Evolutionary conservation across 169 alveolate species (phyloP).

Genomic region (Plasmodium gaboni): DNA sequence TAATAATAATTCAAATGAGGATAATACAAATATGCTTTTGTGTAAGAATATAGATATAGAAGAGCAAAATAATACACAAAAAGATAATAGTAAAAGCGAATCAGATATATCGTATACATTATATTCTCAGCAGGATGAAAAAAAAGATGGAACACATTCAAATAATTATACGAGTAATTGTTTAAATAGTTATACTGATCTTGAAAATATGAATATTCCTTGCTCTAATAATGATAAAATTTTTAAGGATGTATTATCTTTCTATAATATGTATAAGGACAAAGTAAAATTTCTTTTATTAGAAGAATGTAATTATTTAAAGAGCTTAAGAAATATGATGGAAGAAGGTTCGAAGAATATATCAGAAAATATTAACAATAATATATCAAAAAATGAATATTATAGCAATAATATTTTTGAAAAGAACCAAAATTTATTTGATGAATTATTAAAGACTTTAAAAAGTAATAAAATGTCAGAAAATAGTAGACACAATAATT

Average conservation of each 20-base stretch:
- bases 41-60: too few relatives aligned
- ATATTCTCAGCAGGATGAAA: too few relatives aligned
- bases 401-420: neutral
- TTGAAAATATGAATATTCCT: too few relatives aligned
- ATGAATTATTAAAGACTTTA: constrained; percentile 18
- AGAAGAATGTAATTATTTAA: constrained; percentile 58
- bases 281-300: constrained; percentile 32
- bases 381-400: neutral
- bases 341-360: neutral
- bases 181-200: too few relatives aligned
- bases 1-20: too few relatives aligned
- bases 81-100: too few relatives aligned
- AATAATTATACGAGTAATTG: too few relatives aligned
- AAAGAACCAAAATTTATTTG: constrained; percentile 5
- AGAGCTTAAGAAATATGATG: constrained; percentile 9
- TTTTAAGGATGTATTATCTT: constrained; percentile 17
- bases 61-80: too few relatives aligned
- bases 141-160: too few relatives aligned
- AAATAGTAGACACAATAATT: constrained; percentile 11
- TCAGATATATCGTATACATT: too few relatives aligned
- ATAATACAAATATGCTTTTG: too few relatives aligned
- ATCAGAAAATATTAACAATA: neutral
- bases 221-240: neutral
- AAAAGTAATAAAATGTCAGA: neutral
- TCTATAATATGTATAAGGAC: constrained; percentile 23